These are phyloP conservation scores for Pisolithus marmoratus DNA, from an alignment of 768 basidiomycete species.

Conservation along the genomic window DNA sequence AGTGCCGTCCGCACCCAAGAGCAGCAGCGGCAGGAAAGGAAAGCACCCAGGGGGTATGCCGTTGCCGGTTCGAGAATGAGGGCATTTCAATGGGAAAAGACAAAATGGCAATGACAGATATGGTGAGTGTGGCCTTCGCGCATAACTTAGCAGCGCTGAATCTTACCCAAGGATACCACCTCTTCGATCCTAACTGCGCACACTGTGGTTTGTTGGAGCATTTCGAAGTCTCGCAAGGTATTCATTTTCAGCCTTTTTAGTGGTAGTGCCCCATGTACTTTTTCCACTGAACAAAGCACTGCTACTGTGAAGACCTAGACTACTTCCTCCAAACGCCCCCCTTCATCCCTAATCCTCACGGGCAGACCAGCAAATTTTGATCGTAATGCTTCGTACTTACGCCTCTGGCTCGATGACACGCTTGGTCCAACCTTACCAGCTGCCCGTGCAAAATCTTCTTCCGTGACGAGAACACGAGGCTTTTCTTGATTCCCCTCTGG, in stretches of 20 bases:
- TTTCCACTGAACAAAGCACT: not conserved
- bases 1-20: slow-evolving; percentile 62
- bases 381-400: slow-evolving; percentile 75
- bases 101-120: not conserved
- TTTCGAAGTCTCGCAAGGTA: too few relatives aligned
- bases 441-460: slow-evolving; percentile 69
- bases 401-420: slow-evolving; percentile 73
- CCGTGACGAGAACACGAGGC: slow-evolving; percentile 41
- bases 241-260: too few relatives aligned
- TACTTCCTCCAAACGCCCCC: slow-evolving; percentile 11
- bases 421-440: slow-evolving; percentile 81
- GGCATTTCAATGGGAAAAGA: not conserved
- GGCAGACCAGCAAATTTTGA: slow-evolving; percentile 82
- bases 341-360: slow-evolving; percentile 39
- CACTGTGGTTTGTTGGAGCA: too few relatives aligned
- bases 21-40: slow-evolving; percentile 62
- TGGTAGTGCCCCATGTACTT: not conserved
- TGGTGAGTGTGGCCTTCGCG: not conserved
- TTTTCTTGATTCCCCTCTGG: not conserved
- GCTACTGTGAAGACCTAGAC: slow-evolving; percentile 2
- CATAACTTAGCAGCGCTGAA: not conserved
- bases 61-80: slow-evolving; percentile 37
- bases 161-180: too few relatives aligned
- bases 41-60: slow-evolving; percentile 62
- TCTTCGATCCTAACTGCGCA: not conserved